Percentiles rank a stretch among this genome's conserved stretches.
These are phyloP conservation scores for Pseudopithomyces chartarum DNA, from an alignment of 2,329 filamentous ascomycete genomes.

Conservation along the genomic window DNA sequence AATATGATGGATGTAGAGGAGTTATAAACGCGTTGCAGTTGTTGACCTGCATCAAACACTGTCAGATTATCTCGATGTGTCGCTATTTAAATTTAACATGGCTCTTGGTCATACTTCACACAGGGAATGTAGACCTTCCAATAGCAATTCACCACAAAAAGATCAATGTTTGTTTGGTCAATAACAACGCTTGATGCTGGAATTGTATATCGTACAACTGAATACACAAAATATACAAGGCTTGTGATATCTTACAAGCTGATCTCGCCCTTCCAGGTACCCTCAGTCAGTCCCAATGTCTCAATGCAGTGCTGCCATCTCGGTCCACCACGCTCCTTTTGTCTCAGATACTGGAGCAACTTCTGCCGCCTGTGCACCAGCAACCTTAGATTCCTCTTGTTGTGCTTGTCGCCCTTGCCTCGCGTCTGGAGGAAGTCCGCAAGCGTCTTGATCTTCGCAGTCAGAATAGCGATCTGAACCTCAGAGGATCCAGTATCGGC, in stretches of 20 bases:
- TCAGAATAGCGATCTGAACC: slow-evolving; percentile 96
- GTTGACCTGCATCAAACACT: too few relatives aligned
- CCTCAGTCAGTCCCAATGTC: slow-evolving; percentile 83
- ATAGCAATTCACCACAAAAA: too few relatives aligned
- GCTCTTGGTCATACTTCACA: too few relatives aligned
- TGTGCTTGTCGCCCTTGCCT: slow-evolving; percentile 86
- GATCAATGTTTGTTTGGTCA: too few relatives aligned
- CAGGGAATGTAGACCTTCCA: too few relatives aligned
- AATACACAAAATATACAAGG: slow-evolving; percentile 5
- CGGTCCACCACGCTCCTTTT: slow-evolving; percentile 87
- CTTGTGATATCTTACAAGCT: slow-evolving; percentile 57
- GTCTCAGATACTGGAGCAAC: slow-evolving; percentile 82
- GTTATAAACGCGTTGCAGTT: too few relatives aligned
- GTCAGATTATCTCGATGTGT: too few relatives aligned
- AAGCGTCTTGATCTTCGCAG: slow-evolving; percentile 86
- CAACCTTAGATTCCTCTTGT: slow-evolving; percentile 86
- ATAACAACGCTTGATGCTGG: background rate
- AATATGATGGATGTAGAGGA: too few relatives aligned
- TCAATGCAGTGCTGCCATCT: slow-evolving; percentile 86
- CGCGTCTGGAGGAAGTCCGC: slow-evolving; percentile 71
- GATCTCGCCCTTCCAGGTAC: slow-evolving; percentile 91
- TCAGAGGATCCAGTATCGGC: slow-evolving; percentile 94
- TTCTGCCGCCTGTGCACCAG: slow-evolving; percentile 90
- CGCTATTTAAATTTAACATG: too few relatives aligned
- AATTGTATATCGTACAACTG: slow-evolving; percentile 13